Conservation (phyloP, 2,329 filamentous ascomycete genomes). For the Aspergillus sp. region DNA sequence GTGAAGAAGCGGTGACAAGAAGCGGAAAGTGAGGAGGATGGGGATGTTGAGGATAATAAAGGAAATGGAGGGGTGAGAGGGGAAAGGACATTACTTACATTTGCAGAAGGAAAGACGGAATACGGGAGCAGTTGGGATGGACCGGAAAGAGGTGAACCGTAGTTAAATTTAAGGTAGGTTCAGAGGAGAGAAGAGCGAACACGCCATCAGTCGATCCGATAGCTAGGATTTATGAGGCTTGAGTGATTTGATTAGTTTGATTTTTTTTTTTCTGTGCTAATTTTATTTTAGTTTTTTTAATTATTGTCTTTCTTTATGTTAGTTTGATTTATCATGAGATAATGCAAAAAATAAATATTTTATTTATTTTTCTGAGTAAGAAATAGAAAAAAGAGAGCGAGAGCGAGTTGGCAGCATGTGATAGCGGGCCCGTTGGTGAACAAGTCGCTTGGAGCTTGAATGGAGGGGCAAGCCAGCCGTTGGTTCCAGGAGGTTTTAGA, state of each 20-base stretch:
- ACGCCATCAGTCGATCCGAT: slow-evolving; percentile 5
- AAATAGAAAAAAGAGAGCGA: no score
- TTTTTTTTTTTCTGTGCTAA: background rate
- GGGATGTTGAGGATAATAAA: background rate
- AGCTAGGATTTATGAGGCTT: background rate
- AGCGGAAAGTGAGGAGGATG: background rate
- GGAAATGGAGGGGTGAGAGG: background rate
- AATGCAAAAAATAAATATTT: background rate
- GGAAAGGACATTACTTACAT: slow-evolving; percentile 11
- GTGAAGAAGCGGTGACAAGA: background rate
- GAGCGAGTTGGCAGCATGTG: slow-evolving; percentile 22
- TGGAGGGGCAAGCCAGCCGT: slow-evolving; percentile 9
- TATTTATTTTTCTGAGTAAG: slow-evolving; percentile 7
- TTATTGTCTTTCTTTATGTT: background rate
- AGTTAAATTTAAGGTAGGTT: slow-evolving; percentile 14
- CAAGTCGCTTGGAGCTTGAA: background rate
- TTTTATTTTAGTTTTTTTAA: background rate
- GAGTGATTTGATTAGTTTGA: background rate
- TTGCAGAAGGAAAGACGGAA: slow-evolving; percentile 4
- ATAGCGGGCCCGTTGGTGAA: slow-evolving; percentile 20
- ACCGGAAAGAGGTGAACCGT: slow-evolving; percentile 17
- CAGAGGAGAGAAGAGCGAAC: slow-evolving; percentile 13
- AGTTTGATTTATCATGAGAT: slow-evolving; percentile 5
- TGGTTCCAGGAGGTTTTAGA: slow-evolving; percentile 8
- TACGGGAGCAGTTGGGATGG: slow-evolving; percentile 3